These are phyloP conservation scores for Hymenotorrendiella dingleyae DNA, from an alignment of 2,329 filamentous ascomycete species.

Conservation along the genomic window DNA sequence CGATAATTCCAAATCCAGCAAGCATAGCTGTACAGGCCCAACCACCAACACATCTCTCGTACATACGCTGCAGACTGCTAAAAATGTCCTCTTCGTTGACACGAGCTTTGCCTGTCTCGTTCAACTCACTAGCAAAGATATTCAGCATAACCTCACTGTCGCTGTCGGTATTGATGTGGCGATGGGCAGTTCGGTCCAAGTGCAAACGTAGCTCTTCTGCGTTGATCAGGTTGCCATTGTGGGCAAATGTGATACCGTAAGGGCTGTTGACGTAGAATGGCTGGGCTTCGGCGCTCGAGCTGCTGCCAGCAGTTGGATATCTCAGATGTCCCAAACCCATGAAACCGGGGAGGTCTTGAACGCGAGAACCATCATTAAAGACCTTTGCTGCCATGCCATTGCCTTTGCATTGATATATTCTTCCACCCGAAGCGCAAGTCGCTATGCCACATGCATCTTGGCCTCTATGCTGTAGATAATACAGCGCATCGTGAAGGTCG, in stretches of 20 bases:
- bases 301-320: conserved; percentile 85
- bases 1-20: conserved; percentile 72
- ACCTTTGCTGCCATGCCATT: conserved; percentile 83
- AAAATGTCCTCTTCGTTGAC: conserved; percentile 76
- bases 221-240: conserved; percentile 88
- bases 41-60: conserved; percentile 65
- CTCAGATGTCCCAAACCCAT: conserved; percentile 83
- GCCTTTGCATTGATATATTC: conserved; percentile 85
- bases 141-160: conserved; percentile 87
- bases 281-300: conserved; percentile 78
- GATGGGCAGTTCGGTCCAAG: conserved; percentile 33
- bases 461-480: conserved; percentile 65
- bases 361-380: conserved; percentile 71
- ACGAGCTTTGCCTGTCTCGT: conserved; percentile 74
- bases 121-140: conserved; percentile 76
- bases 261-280: conserved; percentile 89
- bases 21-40: conserved; percentile 81
- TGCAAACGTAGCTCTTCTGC: conserved; percentile 59
- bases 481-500: conserved; percentile 66
- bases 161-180: conserved; percentile 68
- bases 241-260: conserved; percentile 73
- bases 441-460: conserved; percentile 88
- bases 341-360: conserved; percentile 71
- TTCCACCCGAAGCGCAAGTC: conserved; percentile 65
- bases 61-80: conserved; percentile 64